phyloP scores from a whole-genome alignment of 805 yeast species.

The Monosporozyma servazzii region DNA sequence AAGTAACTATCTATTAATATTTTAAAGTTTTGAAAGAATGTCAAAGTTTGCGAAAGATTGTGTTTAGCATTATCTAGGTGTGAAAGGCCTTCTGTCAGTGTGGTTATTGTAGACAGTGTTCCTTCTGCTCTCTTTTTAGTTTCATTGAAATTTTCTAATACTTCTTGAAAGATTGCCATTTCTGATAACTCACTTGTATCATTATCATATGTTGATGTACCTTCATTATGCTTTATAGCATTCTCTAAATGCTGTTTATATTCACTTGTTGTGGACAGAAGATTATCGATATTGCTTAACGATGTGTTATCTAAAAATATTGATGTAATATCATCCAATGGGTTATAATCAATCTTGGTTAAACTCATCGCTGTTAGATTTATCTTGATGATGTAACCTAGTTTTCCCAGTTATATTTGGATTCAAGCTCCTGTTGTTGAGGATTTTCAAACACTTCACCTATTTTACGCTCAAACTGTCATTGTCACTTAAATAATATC shows the following conservation, averaged over 20 bases:
- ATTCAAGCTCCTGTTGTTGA: no score
- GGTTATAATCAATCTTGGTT: conserved; percentile 40
- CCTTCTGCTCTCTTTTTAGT: conserved; percentile 74
- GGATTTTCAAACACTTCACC: neutral
- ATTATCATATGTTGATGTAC: neutral
- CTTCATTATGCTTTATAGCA: conserved; percentile 29
- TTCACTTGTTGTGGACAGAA: conserved; percentile 40
- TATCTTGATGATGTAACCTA: neutral
- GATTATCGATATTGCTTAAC: conserved; percentile 41
- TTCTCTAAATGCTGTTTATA: conserved; percentile 43
- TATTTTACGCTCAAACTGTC: neutral
- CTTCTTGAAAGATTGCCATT: conserved; percentile 19
- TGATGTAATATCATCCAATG: conserved; percentile 41
- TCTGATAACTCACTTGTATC: neutral
- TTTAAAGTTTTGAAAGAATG: conserved; percentile 75
- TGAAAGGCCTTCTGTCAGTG: conserved; percentile 71
- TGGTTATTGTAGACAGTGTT: conserved; percentile 55
- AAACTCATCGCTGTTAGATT: conserved; percentile 12
- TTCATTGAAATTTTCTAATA: conserved; percentile 44
- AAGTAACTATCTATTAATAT: conserved; percentile 52
- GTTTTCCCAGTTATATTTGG: no score
- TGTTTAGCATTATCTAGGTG: conserved; percentile 72
- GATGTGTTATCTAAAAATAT: conserved; percentile 45
- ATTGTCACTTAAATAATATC: neutral
- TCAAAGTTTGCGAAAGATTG: conserved; percentile 77